A percentile compares a stretch with the other conserved stretches of the same genome.
These are phyloP conservation scores for Cronartium quercuum DNA, from an alignment of 1,284 basidiomycete species.

Conservation along the genomic window DNA sequence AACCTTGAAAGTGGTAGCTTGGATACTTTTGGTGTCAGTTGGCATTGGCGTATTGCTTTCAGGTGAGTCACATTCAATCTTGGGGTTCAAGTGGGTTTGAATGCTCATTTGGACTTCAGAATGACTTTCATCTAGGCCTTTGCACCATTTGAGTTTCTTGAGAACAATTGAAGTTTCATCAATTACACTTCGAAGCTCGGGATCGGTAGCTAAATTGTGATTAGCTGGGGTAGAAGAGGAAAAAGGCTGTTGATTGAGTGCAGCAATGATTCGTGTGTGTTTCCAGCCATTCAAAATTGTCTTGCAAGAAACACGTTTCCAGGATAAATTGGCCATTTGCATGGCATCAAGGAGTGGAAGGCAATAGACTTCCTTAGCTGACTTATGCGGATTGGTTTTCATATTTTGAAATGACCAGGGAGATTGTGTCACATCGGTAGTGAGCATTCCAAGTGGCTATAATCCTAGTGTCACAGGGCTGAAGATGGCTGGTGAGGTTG, in stretches of 20 bases:
- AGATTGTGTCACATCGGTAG: not conserved
- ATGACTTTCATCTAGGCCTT: not conserved
- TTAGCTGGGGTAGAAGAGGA: not conserved
- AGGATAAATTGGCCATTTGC: too few relatives aligned
- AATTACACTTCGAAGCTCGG: not conserved
- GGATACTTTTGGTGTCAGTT: not conserved
- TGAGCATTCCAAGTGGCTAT: not conserved
- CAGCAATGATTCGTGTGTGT: too few relatives aligned
- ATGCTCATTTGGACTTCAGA: not conserved
- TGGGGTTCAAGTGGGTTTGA: not conserved
- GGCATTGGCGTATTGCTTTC: not conserved
- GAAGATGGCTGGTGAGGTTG: not conserved
- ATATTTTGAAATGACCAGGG: not conserved
- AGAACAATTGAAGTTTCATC: not conserved
- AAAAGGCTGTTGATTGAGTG: not conserved
- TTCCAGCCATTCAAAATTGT: too few relatives aligned
- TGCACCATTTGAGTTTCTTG: not conserved
- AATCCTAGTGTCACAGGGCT: not conserved
- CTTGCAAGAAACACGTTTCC: too few relatives aligned
- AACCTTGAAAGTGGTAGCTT: not conserved
- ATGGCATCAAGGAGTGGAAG: not conserved
- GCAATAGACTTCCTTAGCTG: not conserved
- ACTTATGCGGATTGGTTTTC: not conserved
- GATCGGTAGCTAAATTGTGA: not conserved
- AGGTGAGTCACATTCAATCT: not conserved